Evolutionary conservation across 1,284 basidiomycete genomes (phyloP).

Genomic region (Trametes sp.): DNA sequence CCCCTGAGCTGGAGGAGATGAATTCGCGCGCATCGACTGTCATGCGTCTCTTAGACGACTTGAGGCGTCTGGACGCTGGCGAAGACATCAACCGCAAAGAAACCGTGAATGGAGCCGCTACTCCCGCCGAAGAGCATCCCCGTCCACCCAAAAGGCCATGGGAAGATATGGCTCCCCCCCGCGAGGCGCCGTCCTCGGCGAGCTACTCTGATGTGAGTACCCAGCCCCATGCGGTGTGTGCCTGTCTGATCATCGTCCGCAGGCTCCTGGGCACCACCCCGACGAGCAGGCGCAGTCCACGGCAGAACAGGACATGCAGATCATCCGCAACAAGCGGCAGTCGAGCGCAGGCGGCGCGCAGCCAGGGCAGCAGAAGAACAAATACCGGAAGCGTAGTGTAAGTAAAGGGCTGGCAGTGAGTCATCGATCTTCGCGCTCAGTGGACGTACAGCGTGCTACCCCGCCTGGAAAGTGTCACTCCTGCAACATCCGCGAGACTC

Average conservation of each 20-base stretch:
- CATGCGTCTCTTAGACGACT: conserved; percentile 69
- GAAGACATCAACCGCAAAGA: conserved; percentile 43
- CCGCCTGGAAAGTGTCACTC: conserved; percentile 86
- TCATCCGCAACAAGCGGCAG: conserved; percentile 78
- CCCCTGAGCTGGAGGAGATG: conserved; percentile 72
- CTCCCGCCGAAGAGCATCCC: conserved; percentile 42
- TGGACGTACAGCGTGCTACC: conserved; percentile 66
- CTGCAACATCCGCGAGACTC: conserved; percentile 83
- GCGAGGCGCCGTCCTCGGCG: conserved; percentile 31
- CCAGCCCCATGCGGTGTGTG: conserved; percentile 7
- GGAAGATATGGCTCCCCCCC: conserved; percentile 69
- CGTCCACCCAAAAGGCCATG: conserved; percentile 78
- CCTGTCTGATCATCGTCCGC: conserved; percentile 22
- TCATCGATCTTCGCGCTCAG: conserved; percentile 41
- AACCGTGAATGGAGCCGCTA: conserved; percentile 21
- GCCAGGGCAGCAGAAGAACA: conserved; percentile 65
- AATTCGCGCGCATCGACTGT: conserved; percentile 65
- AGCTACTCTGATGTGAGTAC: conserved; percentile 39
- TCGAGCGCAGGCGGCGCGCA: conserved; percentile 53
- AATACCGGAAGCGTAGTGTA: conserved; percentile 83
- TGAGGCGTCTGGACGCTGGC: conserved; percentile 50
- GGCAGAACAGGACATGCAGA: conserved; percentile 82
- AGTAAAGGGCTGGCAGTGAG: conserved; percentile 46
- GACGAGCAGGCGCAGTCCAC: conserved; percentile 53
- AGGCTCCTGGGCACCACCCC: conserved; percentile 25